Evolutionary conservation across 2,329 filamentous ascomycete species (phyloP), one percentile per base, ranked within the genome.

Genomic region (Xylaria hypoxylon): DNA sequence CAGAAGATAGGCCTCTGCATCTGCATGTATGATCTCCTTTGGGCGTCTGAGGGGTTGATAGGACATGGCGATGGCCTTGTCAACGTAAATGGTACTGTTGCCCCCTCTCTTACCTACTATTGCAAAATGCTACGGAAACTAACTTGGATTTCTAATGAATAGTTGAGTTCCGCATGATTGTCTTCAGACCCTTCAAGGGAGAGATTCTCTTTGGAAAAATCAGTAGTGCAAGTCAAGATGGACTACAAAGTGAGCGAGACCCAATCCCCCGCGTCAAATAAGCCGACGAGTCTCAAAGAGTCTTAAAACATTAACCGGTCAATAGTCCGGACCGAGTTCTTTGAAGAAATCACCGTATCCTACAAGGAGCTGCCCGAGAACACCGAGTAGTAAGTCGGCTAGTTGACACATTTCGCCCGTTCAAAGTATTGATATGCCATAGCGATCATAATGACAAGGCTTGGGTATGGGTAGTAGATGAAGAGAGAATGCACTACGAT

Each of bases 121-220:
- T 28, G 5, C 22, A 15, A 33, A 6, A 55, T 45, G 22, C 28
- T 44, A 13, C 17, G 51, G 13, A 10, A 33, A 26, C 33, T 63
- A 45, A 63, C 55, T 13, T 44, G 22, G 2, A 53, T 15, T 47
- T 47, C 5, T 11, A 51, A 11, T 51, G 15, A 28, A 66, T 70
- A 96, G 95, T 97, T 56, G 94, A 97, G 77, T 99, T 98, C 76
- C 92, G 94, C 24, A 85, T 99, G 76, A 86, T 97, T 19, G 94
- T 99, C 33, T 99, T 98, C 79, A 90, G 96, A 26, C 96, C 96
- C 0, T 98, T 97, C 83, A 97, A 97, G 77, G 93, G 93, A 53
- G 96, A 99, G 78, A 93, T 97, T 66, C 86, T 99, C 74, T 85
- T 92, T 50, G 96, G 92, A 17, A 90, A 89, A 70, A 97, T 99